A percentile compares a stretch with the other conserved stretches of the same genome.
phyloP scores from a whole-genome alignment of 176 grass and related monocot species.

The Carex parvula region DNA sequence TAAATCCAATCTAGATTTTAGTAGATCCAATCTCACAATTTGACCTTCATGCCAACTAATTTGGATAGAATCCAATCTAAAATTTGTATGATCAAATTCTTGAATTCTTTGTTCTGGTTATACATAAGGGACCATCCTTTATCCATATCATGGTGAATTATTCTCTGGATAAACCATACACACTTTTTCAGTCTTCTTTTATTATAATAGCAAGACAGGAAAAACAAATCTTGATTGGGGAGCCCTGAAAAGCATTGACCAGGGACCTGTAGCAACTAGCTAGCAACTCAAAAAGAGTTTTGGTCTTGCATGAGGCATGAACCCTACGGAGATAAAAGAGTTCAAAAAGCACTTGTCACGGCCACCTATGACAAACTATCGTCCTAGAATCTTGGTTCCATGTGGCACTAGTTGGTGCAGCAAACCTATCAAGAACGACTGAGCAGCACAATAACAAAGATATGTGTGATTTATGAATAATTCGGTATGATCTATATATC shows the following conservation, averaged over 20 bases:
- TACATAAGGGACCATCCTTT: background rate
- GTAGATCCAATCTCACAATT: no score
- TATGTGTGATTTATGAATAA: background rate
- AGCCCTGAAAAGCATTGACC: constrained; percentile 8
- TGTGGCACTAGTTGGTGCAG: background rate
- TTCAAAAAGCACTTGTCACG: constrained; percentile 6
- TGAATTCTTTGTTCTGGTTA: no score
- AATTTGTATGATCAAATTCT: no score
- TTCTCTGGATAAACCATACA: background rate
- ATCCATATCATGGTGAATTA: background rate
- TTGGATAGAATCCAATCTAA: no score
- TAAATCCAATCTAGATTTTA: no score
- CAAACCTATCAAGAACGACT: background rate
- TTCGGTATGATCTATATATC: background rate
- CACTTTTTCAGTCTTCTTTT: background rate
- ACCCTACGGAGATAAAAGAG: background rate
- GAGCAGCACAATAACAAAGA: background rate
- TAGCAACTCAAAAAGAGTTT: background rate
- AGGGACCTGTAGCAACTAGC: background rate
- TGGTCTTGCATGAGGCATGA: background rate
- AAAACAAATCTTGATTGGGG: constrained; percentile 14
- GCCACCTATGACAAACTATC: constrained; percentile 5
- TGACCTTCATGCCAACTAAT: no score
- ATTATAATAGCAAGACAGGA: background rate
- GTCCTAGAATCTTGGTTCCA: background rate